Percentiles rank a stretch among this genome's conserved stretches.
Evolutionary conservation across 371 early-diverging fungal species (phyloP).

Genomic region (Mucor racemosus): DNA sequence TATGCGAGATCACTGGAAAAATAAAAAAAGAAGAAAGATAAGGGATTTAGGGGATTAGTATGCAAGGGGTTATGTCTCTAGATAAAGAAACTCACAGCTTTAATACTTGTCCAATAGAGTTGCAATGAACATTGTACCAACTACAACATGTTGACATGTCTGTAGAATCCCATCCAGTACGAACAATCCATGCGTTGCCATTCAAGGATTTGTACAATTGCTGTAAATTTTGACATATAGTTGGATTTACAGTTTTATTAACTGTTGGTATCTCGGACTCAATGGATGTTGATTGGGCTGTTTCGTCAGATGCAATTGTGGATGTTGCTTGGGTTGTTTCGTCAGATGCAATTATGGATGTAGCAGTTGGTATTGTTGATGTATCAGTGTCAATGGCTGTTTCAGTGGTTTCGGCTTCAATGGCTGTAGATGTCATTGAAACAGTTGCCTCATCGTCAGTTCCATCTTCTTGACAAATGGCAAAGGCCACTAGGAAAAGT

Average conservation of each 20-base stretch:
- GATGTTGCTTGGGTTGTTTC: neutral
- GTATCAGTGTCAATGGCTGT: no score
- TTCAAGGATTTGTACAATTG: conserved; percentile 38
- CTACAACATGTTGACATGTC: conserved; percentile 52
- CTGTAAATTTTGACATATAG: conserved; percentile 38
- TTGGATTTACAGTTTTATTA: conserved; percentile 19
- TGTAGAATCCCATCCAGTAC: conserved; percentile 44
- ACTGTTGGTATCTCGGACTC: neutral
- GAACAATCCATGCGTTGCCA: conserved; percentile 42
- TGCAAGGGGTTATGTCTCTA: conserved; percentile 5
- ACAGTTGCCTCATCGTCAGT: neutral
- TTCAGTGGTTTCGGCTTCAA: neutral
- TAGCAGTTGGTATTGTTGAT: neutral
- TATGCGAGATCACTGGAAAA: conserved; percentile 49
- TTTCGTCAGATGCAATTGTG: neutral
- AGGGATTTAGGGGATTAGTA: conserved; percentile 7
- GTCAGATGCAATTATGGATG: no score
- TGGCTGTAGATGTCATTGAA: neutral
- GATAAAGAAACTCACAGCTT: conserved; percentile 39
- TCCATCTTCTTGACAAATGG: neutral
- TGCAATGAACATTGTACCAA: conserved; percentile 50
- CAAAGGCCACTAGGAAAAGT: neutral
- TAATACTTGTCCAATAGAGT: conserved; percentile 35
- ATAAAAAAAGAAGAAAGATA: neutral
- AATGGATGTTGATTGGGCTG: neutral